Base-by-base conservation (phyloP, 1,284 basidiomycete genomes). In the Xerocomus nothofagi region DNA sequence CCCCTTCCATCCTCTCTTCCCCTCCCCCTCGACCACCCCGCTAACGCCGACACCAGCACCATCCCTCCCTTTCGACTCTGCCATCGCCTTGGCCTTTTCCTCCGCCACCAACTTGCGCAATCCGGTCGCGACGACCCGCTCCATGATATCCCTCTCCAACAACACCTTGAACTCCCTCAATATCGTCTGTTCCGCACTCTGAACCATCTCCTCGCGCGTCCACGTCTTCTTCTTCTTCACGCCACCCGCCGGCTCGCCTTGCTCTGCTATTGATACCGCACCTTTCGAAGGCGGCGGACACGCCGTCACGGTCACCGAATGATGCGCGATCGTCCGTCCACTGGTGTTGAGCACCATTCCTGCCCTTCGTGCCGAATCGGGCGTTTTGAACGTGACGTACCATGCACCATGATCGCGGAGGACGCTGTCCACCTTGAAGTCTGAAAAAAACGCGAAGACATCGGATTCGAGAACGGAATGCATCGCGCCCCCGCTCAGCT, bases 141-240 rank as follows among this genome's bases (percentile, higher is more conserved):
- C 83, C 59, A 77, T 75, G 27, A 93, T 73, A 58, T 93, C 91
- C 66, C 80, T 84, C 66, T 83, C 74, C 44, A 93, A 73, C 43
- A 81, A 58, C 3, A 62, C 69, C 51, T 72, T 71, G 37, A 94
- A 72, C 61, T 93, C 89, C 32, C 71, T 72, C 39, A 84, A 54
- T 42, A 93, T 80, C 41, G 82, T 69, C 53, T 77, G 73, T 56
- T 78, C 74, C 3, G 88, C 88, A 33, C 78, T 74, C 8, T 77
- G 76, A 14, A 87, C 68, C 29, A 90, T 70, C 60, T 88, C 86
- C 3, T 71, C 70, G 4, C 80, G 76, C 10, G 72, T 76, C 81
- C 79, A 85, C 10, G 68, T 67, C 26, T 73, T 75, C 42, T 26
- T 44, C 42, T 26, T 44, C 61, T 78, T 77, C 31, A 26, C 49